These are phyloP conservation scores for Arabidopsis hybrid DNA, from an alignment of 441 rosid genomes.

Conservation along the genomic window DNA sequence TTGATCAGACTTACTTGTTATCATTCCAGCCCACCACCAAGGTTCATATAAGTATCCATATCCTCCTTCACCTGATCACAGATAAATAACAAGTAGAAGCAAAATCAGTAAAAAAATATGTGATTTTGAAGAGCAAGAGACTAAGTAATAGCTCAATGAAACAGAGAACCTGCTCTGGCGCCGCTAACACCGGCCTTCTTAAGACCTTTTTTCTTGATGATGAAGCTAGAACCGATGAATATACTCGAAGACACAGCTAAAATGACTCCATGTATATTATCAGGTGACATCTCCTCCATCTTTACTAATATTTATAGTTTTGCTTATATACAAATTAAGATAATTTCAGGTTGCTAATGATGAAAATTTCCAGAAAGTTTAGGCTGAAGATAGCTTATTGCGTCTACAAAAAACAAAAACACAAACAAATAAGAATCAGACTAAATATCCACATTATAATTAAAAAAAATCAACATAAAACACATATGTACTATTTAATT, in stretches of 20 bases:
- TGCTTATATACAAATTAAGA: slow-evolving; percentile 22
- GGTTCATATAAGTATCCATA: slow-evolving; percentile 84
- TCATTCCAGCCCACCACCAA: slow-evolving; percentile 98
- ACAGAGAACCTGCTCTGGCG: slow-evolving; percentile 70
- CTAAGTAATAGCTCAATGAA: not conserved
- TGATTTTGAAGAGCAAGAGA: not conserved
- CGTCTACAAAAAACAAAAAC: not conserved
- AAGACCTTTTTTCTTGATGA: slow-evolving; percentile 88
- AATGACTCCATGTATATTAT: slow-evolving; percentile 46
- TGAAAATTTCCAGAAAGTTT: not conserved
- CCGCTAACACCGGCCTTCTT: slow-evolving; percentile 70
- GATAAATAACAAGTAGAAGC: not conserved
- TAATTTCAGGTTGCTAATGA: slow-evolving; percentile 4
- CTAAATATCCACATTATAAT: too few relatives aligned
- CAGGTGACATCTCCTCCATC: slow-evolving; percentile 49
- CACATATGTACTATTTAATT: not conserved
- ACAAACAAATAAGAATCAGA: slow-evolving; percentile 7
- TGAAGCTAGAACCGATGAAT: slow-evolving; percentile 92
- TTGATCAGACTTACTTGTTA: slow-evolving; percentile 65
- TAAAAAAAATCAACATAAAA: not conserved
- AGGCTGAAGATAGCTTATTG: not conserved
- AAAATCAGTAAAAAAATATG: too few relatives aligned
- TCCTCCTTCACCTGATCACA: slow-evolving; percentile 73
- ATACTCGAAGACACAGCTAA: slow-evolving; percentile 74
- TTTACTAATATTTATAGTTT: slow-evolving; percentile 7